Evolutionary conservation across 768 basidiomycete genomes (phyloP), one percentile per base, ranked within the genome.

Genomic region (Lentinula lateritia): DNA sequence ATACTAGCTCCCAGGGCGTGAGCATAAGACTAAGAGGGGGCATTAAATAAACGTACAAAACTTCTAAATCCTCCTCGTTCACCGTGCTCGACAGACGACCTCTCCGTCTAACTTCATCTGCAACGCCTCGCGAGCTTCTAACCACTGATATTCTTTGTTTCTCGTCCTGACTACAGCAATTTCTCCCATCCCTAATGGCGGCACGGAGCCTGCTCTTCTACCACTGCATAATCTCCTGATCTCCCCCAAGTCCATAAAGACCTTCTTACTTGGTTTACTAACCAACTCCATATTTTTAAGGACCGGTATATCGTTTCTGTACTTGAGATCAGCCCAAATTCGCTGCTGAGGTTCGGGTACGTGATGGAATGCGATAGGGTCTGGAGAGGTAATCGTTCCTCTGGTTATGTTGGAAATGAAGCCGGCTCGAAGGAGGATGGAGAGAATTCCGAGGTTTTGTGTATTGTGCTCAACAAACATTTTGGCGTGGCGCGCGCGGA

Each of bases 281-380:
- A 98, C 80, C 72, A 96, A 83, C 53, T 83, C 76, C 88, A 98
- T 94, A 65, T 80, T 69, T 57, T 76, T 78, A 63, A 99, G 78
- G 20, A 98, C 93, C 5, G 95, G 92, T 35, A 84, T 79, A 72
- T 97, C 92, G 66, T 93, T 87, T 54, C 96, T 84, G 76, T 96
- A 95, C 76, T 99, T 99, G 65, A 98, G 85, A 55, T 88, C 86
- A 1, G 92, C 92, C 94, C 96, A 97, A 74, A 98, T 91, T 41
- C 94, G 85, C 36, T 82, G 82, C 61, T 93, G 81, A 1, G 86
- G 80, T 35, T 88, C 84, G 63, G 80, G 76, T 10, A 81, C 87
- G 1, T 69, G 64, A 60, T 77, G 67, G 71, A 95, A 98, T 12
- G 78, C 78, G 4, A 68, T 64, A 0, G 95, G 94, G 16, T 82